A percentile compares a stretch with the other conserved stretches of the same genome.
Evolutionary conservation across 441 rosid genomes (phyloP).

Genomic region (Eruca vesicaria): DNA sequence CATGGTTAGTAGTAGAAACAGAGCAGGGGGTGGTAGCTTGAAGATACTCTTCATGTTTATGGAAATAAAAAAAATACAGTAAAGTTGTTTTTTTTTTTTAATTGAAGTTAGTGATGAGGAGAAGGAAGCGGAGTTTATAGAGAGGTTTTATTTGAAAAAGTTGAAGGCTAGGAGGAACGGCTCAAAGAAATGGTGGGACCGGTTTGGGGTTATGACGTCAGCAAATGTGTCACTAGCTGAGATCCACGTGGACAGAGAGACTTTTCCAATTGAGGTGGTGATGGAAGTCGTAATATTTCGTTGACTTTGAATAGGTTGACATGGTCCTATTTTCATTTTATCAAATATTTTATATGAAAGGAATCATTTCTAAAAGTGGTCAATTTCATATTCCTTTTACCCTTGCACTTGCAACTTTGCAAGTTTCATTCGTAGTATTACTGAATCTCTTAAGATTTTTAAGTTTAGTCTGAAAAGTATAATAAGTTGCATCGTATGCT

Average conservation of each 20-base stretch:
- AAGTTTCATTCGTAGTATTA: no score
- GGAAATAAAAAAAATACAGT: constrained; percentile 40
- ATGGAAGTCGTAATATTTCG: no score
- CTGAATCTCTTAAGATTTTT: no score
- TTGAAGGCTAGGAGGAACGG: constrained; percentile 10
- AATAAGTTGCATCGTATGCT: no score
- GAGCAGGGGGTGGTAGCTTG: not conserved
- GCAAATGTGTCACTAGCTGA: no score
- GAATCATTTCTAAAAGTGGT: no score
- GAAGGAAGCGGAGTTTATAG: constrained; percentile 51
- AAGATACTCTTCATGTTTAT: constrained; percentile 48
- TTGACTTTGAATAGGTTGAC: not conserved
- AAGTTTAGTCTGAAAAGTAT: no score
- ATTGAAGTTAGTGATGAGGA: constrained; percentile 17
- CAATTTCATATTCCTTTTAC: no score
- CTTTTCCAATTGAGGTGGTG: not conserved
- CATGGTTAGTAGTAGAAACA: constrained; percentile 28
- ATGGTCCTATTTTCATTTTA: not conserved
- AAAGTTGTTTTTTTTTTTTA: not conserved
- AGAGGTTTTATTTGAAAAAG: not conserved
- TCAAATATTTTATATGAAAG: not conserved
- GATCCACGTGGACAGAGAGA: not conserved
- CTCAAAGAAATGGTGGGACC: not conserved
- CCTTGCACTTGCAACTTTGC: no score
- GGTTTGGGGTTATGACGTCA: no score